These are phyloP conservation scores for Apiotrichum siamense DNA, from an alignment of 1,284 basidiomycete species.

Conservation along the genomic window DNA sequence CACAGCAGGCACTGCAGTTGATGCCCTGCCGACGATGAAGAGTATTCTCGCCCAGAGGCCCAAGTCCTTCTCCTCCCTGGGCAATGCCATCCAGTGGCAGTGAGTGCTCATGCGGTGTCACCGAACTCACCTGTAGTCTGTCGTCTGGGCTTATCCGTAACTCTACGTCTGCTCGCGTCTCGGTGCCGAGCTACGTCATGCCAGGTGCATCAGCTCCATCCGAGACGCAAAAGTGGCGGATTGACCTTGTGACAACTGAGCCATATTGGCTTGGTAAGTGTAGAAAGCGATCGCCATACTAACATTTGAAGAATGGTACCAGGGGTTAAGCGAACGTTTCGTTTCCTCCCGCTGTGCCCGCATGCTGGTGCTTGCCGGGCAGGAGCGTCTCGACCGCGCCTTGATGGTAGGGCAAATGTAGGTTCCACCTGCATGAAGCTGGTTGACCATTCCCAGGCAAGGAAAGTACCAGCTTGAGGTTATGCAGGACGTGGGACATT, in stretches of 20 bases:
- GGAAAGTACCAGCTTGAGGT: slow-evolving; percentile 95
- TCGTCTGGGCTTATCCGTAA: slow-evolving; percentile 73
- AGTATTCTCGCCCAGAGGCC: slow-evolving; percentile 78
- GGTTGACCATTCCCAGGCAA: slow-evolving; percentile 47
- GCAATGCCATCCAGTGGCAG: slow-evolving; percentile 94
- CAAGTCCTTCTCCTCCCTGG: slow-evolving; percentile 69
- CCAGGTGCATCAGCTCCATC: slow-evolving; percentile 40
- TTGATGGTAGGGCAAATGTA: slow-evolving; percentile 97
- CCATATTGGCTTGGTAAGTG: slow-evolving; percentile 79
- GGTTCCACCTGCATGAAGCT: slow-evolving; percentile 1
- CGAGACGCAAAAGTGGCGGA: slow-evolving; percentile 61
- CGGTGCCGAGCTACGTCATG: slow-evolving; percentile 68
- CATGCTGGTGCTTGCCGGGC: slow-evolving; percentile 81
- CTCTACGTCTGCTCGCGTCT: slow-evolving; percentile 69
- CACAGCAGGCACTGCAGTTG: slow-evolving; percentile 75
- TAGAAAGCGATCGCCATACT: neutral
- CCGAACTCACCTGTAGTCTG: slow-evolving; percentile 51
- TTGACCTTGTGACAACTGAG: slow-evolving; percentile 74
- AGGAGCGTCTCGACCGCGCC: slow-evolving; percentile 84
- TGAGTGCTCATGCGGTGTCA: slow-evolving; percentile 50
- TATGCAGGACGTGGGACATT: slow-evolving; percentile 79
- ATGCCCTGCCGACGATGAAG: slow-evolving; percentile 86
- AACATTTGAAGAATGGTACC: slow-evolving; percentile 73
- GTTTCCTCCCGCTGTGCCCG: slow-evolving; percentile 70
- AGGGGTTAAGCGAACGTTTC: slow-evolving; percentile 71